Evolutionary conservation across 208 protist genomes (phyloP).

Genomic region (Sergeia podlipaevii): DNA sequence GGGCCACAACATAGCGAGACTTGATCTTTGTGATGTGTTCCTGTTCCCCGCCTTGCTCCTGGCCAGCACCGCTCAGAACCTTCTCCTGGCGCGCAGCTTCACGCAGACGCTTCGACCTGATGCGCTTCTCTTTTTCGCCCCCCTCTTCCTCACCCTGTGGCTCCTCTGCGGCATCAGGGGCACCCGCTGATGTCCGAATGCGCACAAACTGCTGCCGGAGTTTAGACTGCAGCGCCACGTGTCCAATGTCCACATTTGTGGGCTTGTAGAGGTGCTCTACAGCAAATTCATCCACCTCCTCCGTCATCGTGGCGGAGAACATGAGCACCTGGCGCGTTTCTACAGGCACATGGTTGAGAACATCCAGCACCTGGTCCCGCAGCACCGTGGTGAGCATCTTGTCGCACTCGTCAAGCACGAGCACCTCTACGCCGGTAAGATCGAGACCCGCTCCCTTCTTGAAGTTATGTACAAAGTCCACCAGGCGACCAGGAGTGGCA

Average conservation of each 20-base stretch:
- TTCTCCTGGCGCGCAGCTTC: slow-evolving; percentile 18
- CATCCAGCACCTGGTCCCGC: slow-evolving; percentile 95
- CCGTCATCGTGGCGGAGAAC: slow-evolving; percentile 90
- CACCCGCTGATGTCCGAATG: slow-evolving; percentile 21
- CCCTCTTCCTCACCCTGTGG: slow-evolving; percentile 1
- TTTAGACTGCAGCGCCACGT: slow-evolving; percentile 84
- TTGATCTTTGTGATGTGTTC: slow-evolving; percentile 76
- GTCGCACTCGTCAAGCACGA: slow-evolving; percentile 98
- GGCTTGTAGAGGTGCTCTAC: slow-evolving; percentile 82
- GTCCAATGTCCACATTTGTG: slow-evolving; percentile 85
- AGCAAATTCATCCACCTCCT: slow-evolving; percentile 85
- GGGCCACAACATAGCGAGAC: slow-evolving; percentile 72
- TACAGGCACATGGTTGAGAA: slow-evolving; percentile 88
- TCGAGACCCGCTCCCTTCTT: slow-evolving; percentile 74
- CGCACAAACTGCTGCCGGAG: slow-evolving; percentile 91
- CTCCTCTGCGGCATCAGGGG: slow-evolving; percentile 77
- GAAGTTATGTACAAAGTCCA: slow-evolving; percentile 86
- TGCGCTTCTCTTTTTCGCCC: slow-evolving; percentile 26
- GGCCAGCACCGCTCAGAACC: background rate
- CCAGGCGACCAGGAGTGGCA: slow-evolving; percentile 87
- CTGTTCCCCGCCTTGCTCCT: slow-evolving; percentile 16
- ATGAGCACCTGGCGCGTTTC: slow-evolving; percentile 83
- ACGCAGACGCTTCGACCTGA: slow-evolving; percentile 43
- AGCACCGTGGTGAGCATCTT: slow-evolving; percentile 99
- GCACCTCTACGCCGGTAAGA: slow-evolving; percentile 84